A percentile compares a stretch with the other conserved stretches of the same genome.
These are phyloP conservation scores for Camillea tinctor DNA, from an alignment of 2,329 filamentous ascomycete genomes.

Conservation along the genomic window DNA sequence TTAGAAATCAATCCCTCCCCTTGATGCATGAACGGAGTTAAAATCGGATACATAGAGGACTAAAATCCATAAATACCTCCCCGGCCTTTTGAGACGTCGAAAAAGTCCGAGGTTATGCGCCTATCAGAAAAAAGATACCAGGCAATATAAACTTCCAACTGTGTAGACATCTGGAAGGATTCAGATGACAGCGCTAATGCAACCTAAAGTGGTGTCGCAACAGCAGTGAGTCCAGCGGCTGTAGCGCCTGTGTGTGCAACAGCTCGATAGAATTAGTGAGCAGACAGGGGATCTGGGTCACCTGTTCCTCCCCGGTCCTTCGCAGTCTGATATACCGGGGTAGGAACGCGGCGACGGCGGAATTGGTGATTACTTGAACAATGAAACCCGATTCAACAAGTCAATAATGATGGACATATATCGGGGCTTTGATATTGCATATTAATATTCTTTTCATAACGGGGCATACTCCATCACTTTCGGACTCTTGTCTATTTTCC, in stretches of 20 bases:
- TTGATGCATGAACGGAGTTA: not conserved
- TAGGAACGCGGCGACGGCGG: not conserved
- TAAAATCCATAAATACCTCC: not conserved
- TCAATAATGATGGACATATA: not conserved
- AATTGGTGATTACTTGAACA: not conserved
- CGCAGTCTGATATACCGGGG: not conserved
- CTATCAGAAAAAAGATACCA: not conserved
- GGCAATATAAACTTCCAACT: too few species aligned
- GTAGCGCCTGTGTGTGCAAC: not conserved
- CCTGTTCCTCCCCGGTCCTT: not conserved
- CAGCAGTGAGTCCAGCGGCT: not conserved
- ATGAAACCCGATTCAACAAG: not conserved
- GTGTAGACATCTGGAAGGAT: too few species aligned
- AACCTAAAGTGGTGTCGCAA: not conserved
- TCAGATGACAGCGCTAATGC: not conserved
- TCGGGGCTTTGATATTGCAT: not conserved
- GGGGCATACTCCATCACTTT: not conserved
- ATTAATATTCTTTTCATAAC: not conserved
- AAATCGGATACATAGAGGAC: not conserved
- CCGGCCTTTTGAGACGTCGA: not conserved
- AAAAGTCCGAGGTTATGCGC: not conserved
- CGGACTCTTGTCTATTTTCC: not conserved
- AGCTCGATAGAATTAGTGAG: too few species aligned
- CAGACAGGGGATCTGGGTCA: not conserved
- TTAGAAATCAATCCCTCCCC: not conserved